Percentiles rank a stretch among this genome's conserved stretches.
Conservation (phyloP, 1,284 basidiomycete genomes). For the Trichosporon sp. region DNA sequence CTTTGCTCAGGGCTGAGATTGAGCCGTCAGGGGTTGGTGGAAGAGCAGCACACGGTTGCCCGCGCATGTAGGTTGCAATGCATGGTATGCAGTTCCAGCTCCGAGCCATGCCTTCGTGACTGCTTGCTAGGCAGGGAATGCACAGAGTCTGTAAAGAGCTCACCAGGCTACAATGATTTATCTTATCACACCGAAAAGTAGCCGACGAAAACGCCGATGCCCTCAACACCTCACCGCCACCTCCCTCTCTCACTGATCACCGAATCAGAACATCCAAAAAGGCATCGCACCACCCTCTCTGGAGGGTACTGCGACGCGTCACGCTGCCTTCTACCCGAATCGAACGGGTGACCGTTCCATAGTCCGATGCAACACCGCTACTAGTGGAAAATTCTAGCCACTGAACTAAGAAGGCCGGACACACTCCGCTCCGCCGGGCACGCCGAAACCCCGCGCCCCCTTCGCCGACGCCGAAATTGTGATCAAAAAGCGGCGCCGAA, state of each 20-base stretch:
- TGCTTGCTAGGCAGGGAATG: too few relatives aligned
- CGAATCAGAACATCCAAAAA: not conserved
- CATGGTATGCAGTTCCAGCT: too few relatives aligned
- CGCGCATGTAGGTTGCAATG: too few relatives aligned
- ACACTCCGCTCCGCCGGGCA: not conserved
- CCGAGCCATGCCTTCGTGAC: too few relatives aligned
- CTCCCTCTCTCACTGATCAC: not conserved
- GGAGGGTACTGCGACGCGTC: not conserved
- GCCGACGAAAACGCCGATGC: not conserved
- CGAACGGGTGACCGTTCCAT: conserved; percentile 6
- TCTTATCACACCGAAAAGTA: not conserved
- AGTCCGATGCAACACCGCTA: not conserved
- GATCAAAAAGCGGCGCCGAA: not conserved
- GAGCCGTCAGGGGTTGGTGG: too few relatives aligned
- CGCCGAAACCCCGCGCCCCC: not conserved
- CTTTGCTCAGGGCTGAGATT: too few relatives aligned
- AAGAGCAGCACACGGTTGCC: too few relatives aligned
- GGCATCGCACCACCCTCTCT: not conserved
- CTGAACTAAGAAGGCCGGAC: conserved; percentile 5
- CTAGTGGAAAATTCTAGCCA: conserved; percentile 8
- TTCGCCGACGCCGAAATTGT: not conserved
- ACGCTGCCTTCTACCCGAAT: conserved; percentile 6
- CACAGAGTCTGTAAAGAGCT: too few relatives aligned
- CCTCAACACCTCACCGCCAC: not conserved
- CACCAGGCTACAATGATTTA: too few relatives aligned